These are phyloP conservation scores for Chalciporus sphaerocephalus DNA, from an alignment of 768 basidiomycete species.

Conservation along the genomic window DNA sequence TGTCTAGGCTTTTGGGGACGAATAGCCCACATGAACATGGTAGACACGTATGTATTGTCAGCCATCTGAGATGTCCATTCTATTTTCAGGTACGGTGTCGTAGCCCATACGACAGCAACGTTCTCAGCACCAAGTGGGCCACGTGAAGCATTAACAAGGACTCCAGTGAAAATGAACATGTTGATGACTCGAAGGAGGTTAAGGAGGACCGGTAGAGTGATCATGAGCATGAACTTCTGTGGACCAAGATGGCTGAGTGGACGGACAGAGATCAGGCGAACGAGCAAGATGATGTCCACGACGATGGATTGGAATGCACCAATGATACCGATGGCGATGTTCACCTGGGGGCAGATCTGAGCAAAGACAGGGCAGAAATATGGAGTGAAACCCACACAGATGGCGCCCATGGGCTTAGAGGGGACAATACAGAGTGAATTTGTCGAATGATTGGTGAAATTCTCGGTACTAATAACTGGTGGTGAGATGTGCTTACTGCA, in stretches of 20 bases:
- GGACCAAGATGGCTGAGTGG: constrained; percentile 16
- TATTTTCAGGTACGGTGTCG: constrained; percentile 30
- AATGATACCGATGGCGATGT: constrained; percentile 29
- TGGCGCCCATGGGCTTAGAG: constrained; percentile 17
- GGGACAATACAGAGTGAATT: constrained; percentile 28
- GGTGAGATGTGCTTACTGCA: constrained; percentile 13
- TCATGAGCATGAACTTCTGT: constrained; percentile 16
- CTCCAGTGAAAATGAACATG: constrained; percentile 25
- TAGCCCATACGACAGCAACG: constrained; percentile 16
- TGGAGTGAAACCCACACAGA: constrained; percentile 9
- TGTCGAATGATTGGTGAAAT: constrained; percentile 3
- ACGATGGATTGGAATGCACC: constrained; percentile 28
- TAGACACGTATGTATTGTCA: constrained; percentile 28
- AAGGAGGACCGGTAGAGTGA: constrained; percentile 23
- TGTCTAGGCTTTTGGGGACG: constrained; percentile 8
- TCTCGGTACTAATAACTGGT: neutral
- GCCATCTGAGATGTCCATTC: constrained; percentile 30
- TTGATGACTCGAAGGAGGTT: constrained; percentile 29
- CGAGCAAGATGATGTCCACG: constrained; percentile 27
- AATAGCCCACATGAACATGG: constrained; percentile 28
- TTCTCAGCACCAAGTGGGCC: constrained; percentile 16
- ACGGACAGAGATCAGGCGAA: constrained; percentile 28
- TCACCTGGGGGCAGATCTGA: constrained; percentile 8
- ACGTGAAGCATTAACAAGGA: constrained; percentile 17
- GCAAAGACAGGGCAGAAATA: neutral